Percentiles rank a stretch among this genome's conserved stretches.
phyloP scores from a whole-genome alignment of 768 basidiomycete genomes.

The Exidia glandulosa region DNA sequence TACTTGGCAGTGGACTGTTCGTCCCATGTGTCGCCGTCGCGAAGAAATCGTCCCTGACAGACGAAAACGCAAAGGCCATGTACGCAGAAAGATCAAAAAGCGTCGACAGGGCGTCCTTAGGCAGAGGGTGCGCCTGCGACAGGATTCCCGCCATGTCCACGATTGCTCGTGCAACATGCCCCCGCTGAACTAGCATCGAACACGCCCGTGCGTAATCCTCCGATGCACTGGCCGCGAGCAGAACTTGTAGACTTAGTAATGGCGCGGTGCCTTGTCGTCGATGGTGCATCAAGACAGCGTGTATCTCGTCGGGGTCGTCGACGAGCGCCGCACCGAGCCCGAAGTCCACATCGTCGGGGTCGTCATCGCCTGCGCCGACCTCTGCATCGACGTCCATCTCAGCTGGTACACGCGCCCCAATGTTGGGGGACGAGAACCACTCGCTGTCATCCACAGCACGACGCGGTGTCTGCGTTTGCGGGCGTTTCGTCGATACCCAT shows the following conservation, averaged over 20 bases:
- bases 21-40: background rate
- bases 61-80: background rate
- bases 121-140: conserved; percentile 6
- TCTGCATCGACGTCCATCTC: background rate
- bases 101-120: conserved; percentile 1
- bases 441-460: background rate
- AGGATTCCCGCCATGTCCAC: conserved; percentile 14
- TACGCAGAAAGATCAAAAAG: background rate
- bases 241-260: background rate
- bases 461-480: background rate
- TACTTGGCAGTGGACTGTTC: background rate
- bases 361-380: background rate
- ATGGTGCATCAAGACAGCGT: background rate
- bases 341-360: background rate
- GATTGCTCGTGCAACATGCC: conserved; percentile 3
- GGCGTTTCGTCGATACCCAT: background rate
- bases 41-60: background rate
- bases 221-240: background rate
- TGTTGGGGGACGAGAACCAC: background rate
- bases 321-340: background rate
- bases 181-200: background rate
- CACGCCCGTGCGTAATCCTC: background rate
- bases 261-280: background rate
- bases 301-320: background rate
- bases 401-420: background rate